These are phyloP conservation scores for Scopulariopsis brevicaulis DNA, from an alignment of 2,329 filamentous ascomycete genomes.

Conservation along the genomic window DNA sequence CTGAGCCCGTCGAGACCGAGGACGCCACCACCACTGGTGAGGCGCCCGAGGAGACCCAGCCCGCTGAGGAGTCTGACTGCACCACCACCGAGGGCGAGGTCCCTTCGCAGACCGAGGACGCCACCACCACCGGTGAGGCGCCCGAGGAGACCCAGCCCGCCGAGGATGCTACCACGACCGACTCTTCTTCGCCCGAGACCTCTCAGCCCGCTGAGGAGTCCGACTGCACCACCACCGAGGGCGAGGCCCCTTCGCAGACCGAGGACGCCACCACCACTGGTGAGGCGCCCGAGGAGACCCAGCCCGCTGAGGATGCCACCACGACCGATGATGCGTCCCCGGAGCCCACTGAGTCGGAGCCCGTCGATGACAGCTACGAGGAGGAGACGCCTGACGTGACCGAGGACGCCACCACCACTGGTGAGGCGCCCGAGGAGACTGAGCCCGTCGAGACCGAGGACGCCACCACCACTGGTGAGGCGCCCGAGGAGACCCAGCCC, in stretches of 20 bases:
- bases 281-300: conserved; percentile 1
- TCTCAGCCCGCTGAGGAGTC: conserved; percentile 7
- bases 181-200: conserved; percentile 4
- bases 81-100: conserved; percentile 19
- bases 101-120: neutral
- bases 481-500: conserved; percentile 16
- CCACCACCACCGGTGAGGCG: neutral
- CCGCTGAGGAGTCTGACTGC: conserved; percentile 11
- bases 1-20: neutral
- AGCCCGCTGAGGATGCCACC: conserved; percentile 8
- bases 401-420: too few relatives aligned
- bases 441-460: neutral
- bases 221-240: neutral
- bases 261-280: conserved; percentile 1
- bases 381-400: too few relatives aligned
- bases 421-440: neutral
- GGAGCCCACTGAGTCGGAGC: neutral
- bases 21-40: too few relatives aligned
- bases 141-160: conserved; percentile 16
- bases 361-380: conserved; percentile 21
- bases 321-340: neutral
- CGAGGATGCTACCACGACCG: conserved; percentile 6
- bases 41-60: too few relatives aligned
- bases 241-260: neutral
- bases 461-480: neutral